Percentiles rank a stretch among this genome's conserved stretches.
Conservation (phyloP, 371 early-diverging fungal species). For the Mortierella sp. region DNA sequence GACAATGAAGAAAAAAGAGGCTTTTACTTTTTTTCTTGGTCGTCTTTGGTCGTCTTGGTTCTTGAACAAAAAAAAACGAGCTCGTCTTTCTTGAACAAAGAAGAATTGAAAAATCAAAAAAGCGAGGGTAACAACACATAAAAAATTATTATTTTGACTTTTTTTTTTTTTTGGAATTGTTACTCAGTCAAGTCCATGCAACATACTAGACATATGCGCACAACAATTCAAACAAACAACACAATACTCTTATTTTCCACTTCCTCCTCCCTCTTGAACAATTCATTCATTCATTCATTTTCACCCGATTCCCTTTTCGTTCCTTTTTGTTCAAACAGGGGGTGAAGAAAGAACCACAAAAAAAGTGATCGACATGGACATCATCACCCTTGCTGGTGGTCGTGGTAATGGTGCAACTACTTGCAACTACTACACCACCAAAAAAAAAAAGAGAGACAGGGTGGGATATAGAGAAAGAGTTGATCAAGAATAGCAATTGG, state of each 20-base stretch:
- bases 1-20: conserved; percentile 11
- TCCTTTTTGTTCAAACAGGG: too few species aligned
- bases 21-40: too few species aligned
- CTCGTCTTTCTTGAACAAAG: neutral
- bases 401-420: neutral
- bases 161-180: conserved; percentile 3
- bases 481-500: neutral
- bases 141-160: neutral
- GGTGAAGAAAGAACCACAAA: too few species aligned
- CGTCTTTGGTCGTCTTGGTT: conserved; percentile 5
- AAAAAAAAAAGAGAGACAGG: neutral
- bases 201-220: neutral
- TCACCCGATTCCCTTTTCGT: neutral
- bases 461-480: neutral
- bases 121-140: neutral
- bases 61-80: neutral
- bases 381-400: too few species aligned
- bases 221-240: neutral
- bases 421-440: too few species aligned
- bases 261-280: neutral
- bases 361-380: too few species aligned
- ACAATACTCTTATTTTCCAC: neutral
- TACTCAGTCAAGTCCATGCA: conserved; percentile 14
- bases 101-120: neutral
- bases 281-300: neutral